Evolutionary conservation across 345 rosid species (phyloP), one percentile per base, ranked within the genome.

Genomic region (Streptanthus diversifolius): DNA sequence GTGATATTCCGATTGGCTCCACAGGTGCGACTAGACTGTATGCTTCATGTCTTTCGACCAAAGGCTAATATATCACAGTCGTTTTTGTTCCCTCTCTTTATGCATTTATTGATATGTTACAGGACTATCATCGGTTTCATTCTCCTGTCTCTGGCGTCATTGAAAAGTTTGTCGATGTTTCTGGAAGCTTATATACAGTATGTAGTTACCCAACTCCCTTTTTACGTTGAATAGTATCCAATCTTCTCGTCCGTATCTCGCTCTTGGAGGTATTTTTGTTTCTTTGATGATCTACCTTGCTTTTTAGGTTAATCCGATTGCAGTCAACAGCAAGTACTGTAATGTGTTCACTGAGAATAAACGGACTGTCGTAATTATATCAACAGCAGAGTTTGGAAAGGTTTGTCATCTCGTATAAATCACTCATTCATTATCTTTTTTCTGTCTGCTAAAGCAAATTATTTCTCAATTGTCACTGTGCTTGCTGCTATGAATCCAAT

Each of bases 61-160:
- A 24, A 55, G 41, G 39, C 36, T 47, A 70, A 29, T 61, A 57
- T 14, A 1, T 29, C 11, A 19, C 9, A 13, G 64, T 33, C 17
- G 6, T 36, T 29, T 36, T 24, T 24, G 30, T 55, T 29, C 22
- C 17, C 22, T 64, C 29, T 27, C 32, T 56, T 63, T 32, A 48
- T 57, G 11, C 25, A 48, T 64, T 12, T 39, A 17, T 65, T 60
- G 25, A 47, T 66, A 53, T 81, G 24, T 64, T 71, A 55, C 84
- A 93, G 98, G 98, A 93, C 81, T 93, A 89, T 76, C 98, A 88
- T 70, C 95, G 96, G 57, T 93, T 86, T 75, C 97, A 93, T 84
- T 73, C 79, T 74, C 98, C 98, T 1, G 92, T 93, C 66, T 82
- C 92, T 74, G 98, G 97, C 69, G 77, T 74, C 67, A 75, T 91